These are phyloP conservation scores for Alternaria gansuensis DNA, from an alignment of 2,329 filamentous ascomycete species.

Conservation along the genomic window DNA sequence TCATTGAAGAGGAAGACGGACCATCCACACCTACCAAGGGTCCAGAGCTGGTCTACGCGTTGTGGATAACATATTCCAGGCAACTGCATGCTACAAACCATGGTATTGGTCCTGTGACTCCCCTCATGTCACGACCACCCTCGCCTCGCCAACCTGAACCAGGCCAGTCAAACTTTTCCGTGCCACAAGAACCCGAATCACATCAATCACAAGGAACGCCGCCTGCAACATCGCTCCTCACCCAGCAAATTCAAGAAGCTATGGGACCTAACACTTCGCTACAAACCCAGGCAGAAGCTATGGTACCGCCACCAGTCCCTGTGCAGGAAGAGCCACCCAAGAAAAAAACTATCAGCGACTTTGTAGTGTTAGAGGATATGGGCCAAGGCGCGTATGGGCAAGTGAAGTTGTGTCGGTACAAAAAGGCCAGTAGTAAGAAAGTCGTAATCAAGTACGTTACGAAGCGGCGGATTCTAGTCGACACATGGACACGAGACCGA, in stretches of 20 bases:
- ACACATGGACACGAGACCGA: conserved; percentile 97
- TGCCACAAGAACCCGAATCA: conserved; percentile 49
- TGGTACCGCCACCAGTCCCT: conserved; percentile 27
- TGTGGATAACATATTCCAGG: conserved; percentile 97
- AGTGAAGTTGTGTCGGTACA: conserved; percentile 91
- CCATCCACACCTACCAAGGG: conserved; percentile 59
- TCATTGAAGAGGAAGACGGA: conserved; percentile 67
- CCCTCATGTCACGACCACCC: conserved; percentile 71
- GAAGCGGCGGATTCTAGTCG: conserved; percentile 93
- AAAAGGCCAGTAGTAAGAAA: conserved; percentile 76
- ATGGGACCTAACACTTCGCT: conserved; percentile 58
- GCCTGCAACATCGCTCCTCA: conserved; percentile 59
- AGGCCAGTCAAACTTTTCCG: conserved; percentile 66
- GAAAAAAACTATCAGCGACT: conserved; percentile 90
- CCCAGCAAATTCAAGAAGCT: conserved; percentile 61
- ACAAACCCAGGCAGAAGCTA: conserved; percentile 42
- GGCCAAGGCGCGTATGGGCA: conserved; percentile 97
- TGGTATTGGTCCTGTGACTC: conserved; percentile 69
- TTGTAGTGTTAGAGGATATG: conserved; percentile 95
- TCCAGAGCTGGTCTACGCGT: conserved; percentile 83
- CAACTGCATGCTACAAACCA: conserved; percentile 82
- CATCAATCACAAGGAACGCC: conserved; percentile 48
- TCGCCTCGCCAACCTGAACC: conserved; percentile 82
- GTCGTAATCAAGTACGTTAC: conserved; percentile 98
- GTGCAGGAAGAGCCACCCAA: conserved; percentile 34